A percentile compares a stretch with the other conserved stretches of the same genome.
phyloP scores from a whole-genome alignment of 805 yeast genomes.

The Suhomyces xylopsoci region DNA sequence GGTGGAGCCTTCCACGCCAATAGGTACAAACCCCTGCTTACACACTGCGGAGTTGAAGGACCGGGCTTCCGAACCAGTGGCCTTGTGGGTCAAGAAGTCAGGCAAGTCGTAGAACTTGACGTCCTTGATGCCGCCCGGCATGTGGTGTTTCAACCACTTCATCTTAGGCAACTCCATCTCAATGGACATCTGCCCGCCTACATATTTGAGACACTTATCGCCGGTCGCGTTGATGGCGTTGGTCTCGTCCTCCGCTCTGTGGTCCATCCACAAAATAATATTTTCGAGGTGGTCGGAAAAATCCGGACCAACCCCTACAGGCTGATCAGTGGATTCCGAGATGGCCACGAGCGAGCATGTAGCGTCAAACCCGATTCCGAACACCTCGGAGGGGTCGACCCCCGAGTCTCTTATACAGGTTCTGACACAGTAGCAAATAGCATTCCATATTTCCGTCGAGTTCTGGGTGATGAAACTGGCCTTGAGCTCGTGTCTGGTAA shows the following conservation, averaged over 20 bases:
- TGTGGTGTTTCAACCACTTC: constrained; percentile 88
- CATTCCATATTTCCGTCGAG: constrained; percentile 87
- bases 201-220: constrained; percentile 80
- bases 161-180: constrained; percentile 98
- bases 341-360: constrained; percentile 92
- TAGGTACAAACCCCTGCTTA: constrained; percentile 92
- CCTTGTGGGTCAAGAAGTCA: constrained; percentile 87
- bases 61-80: constrained; percentile 84
- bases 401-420: constrained; percentile 72
- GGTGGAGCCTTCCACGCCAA: constrained; percentile 80
- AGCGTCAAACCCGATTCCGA: constrained; percentile 95
- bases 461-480: constrained; percentile 80
- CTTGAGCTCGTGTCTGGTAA: constrained; percentile 71
- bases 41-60: constrained; percentile 90
- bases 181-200: constrained; percentile 96
- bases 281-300: constrained; percentile 71
- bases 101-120: constrained; percentile 90
- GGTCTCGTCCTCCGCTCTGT: constrained; percentile 84
- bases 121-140: constrained; percentile 55
- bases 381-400: constrained; percentile 61
- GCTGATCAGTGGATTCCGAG: constrained; percentile 58
- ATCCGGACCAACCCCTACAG: constrained; percentile 91
- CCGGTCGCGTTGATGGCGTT: constrained; percentile 73
- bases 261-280: constrained; percentile 97
- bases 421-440: constrained; percentile 78